Percentiles rank a stretch among this genome's conserved stretches.
Conservation (phyloP, 345 rosid species). For the Xanthoceras sorbifolium region DNA sequence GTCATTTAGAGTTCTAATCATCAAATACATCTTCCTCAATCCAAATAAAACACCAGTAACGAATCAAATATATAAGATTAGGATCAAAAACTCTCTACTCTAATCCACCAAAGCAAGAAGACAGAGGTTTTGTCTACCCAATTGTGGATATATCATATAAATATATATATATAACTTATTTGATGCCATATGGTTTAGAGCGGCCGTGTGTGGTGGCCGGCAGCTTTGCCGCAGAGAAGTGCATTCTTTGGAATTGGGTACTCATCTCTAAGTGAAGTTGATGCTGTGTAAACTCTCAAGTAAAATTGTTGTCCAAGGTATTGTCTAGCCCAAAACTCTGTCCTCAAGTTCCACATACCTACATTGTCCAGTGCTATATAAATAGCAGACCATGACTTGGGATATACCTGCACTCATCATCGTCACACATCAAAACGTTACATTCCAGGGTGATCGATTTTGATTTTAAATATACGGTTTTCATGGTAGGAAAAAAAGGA, state of each 20-base stretch:
- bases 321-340: slow-evolving; percentile 93
- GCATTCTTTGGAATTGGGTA: slow-evolving; percentile 89
- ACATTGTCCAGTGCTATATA: slow-evolving; percentile 88
- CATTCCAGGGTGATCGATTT: not conserved
- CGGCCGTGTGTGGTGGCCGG: slow-evolving; percentile 77
- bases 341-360: slow-evolving; percentile 96
- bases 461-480: not conserved
- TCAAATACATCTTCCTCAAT: not conserved
- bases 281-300: slow-evolving; percentile 68
- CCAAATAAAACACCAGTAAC: not conserved
- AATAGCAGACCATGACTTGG: slow-evolving; percentile 85
- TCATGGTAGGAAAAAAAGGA: too few relatives aligned
- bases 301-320: slow-evolving; percentile 95
- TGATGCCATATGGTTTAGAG: slow-evolving; percentile 28
- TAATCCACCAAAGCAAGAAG: slow-evolving; percentile 14
- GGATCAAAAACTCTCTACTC: slow-evolving; percentile 30
- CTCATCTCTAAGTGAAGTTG: slow-evolving; percentile 88
- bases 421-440: not conserved
- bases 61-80: slow-evolving; percentile 18
- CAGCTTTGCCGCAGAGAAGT: slow-evolving; percentile 76
- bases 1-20: slow-evolving; percentile 22
- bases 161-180: not conserved
- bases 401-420: slow-evolving; percentile 67
- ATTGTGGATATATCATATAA: not conserved
- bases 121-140: slow-evolving; percentile 21